A percentile compares a stretch with the other conserved stretches of the same genome.
phyloP scores from a whole-genome alignment of 1,139 yeast genomes.

The Suhomyces panamericanus region DNA sequence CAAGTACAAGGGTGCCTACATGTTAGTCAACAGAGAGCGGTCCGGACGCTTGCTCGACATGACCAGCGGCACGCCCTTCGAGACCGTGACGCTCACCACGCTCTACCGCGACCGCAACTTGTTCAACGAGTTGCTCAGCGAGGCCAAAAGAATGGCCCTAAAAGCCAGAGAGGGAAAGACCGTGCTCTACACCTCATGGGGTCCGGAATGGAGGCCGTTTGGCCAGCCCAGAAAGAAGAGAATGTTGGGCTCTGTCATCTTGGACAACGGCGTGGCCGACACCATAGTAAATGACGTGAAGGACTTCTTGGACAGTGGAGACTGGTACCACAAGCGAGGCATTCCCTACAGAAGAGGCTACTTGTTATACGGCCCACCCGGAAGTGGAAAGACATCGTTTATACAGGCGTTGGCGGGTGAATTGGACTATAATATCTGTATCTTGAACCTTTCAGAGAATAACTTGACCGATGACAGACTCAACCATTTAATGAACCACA shows the following conservation, averaged over 20 bases:
- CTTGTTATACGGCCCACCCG: slow-evolving; percentile 95
- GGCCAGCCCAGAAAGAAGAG: slow-evolving; percentile 95
- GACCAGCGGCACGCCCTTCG: slow-evolving; percentile 92
- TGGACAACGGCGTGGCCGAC: slow-evolving; percentile 74
- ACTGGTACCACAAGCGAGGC: slow-evolving; percentile 94
- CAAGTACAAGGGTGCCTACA: slow-evolving; percentile 81
- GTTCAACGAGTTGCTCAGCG: slow-evolving; percentile 71
- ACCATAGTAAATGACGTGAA: slow-evolving; percentile 66
- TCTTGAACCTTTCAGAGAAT: slow-evolving; percentile 83
- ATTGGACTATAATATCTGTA: slow-evolving; percentile 91
- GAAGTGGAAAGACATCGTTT: slow-evolving; percentile 93
- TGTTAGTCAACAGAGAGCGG: slow-evolving; percentile 86
- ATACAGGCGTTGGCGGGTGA: slow-evolving; percentile 97
- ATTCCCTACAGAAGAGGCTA: slow-evolving; percentile 97
- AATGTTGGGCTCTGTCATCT: slow-evolving; percentile 77
- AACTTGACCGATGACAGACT: slow-evolving; percentile 91
- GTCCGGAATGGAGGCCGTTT: slow-evolving; percentile 98
- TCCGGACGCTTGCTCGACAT: slow-evolving; percentile 86
- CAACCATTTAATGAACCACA: slow-evolving; percentile 93
- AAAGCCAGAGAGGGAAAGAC: slow-evolving; percentile 90
- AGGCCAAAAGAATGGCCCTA: slow-evolving; percentile 83
- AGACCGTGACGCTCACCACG: slow-evolving; percentile 90
- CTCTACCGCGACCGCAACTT: slow-evolving; percentile 76
- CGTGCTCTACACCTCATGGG: slow-evolving; percentile 91
- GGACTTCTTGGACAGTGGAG: slow-evolving; percentile 76